Evolutionary conservation across 352 stramenopile genomes (phyloP), one percentile per base, ranked within the genome.

Genomic region (Globisporangium emineosum): DNA sequence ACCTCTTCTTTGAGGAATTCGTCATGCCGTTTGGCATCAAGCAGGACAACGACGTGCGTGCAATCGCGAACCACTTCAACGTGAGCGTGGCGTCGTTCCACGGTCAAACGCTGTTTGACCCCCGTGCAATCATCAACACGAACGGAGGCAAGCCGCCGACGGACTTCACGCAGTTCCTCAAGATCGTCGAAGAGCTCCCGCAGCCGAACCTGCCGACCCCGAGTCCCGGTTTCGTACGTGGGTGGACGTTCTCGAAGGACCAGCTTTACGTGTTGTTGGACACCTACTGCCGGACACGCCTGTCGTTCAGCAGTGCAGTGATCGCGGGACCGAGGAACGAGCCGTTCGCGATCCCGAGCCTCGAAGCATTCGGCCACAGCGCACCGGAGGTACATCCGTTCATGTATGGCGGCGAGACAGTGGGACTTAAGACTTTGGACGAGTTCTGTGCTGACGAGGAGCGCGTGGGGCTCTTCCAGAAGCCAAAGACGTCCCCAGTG

Each of bases 401-500:
- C 29, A 71, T 86, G 32, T 79, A 76, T 19, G 79, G 81, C n/a
- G 80, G 83, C 12, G 81, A 89, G 67, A 82, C 70, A 12, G 52
- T 75, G 50, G 81, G 72, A 0, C 60, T 96, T 25, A 68, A 70
- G 19, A 65, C 78, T 3, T 50, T 93, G 43, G 70, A 86, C 9
- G 70, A 76, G n/a, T 88, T 89, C 50, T 92, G 77, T 60, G 67
- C 78, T 1, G 67, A 83, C 21, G 72, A 86, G 53, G 69, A 78
- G 35, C 96, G 87, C 37, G 88, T 97, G 5, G 86, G 83, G 25
- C 78, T 86, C 1, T 99, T 99, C 71, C 88, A 98, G 74, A 99
- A 99, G 67, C 97, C 97, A 0, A 96, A 97, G 33, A 99, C 96
- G 6, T 90, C 79, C 12, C 96, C 94, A 0, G 95, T 86, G 12